Conservation (phyloP, 2,329 filamentous ascomycete genomes). For the Stachybotrys chlorohalonatus region DNA sequence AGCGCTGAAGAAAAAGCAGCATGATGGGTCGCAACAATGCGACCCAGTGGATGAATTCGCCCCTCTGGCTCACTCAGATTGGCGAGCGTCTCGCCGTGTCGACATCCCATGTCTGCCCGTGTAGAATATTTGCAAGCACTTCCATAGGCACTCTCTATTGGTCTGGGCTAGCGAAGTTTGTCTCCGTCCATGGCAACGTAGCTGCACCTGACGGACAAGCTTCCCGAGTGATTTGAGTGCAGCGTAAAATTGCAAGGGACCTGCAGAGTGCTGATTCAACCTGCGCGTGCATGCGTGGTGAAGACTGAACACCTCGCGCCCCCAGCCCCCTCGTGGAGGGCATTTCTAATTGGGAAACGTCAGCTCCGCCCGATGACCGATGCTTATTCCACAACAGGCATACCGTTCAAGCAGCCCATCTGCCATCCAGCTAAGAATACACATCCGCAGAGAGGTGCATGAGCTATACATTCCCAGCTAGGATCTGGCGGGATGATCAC, state of each 20-base stretch:
- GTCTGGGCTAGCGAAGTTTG: no score
- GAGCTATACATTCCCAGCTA: neutral
- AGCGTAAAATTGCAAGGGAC: neutral
- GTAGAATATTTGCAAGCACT: no score
- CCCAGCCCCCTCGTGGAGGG: no score
- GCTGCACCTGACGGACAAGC: neutral
- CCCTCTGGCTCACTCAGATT: neutral
- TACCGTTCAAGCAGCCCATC: no score
- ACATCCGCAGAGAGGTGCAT: neutral
- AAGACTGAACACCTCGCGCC: neutral
- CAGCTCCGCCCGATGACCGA: no score
- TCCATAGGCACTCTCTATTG: no score
- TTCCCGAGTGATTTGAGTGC: neutral
- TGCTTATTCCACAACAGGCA: no score
- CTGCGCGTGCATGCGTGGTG: neutral
- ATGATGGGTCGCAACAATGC: neutral
- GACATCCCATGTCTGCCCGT: neutral
- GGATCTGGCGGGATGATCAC: slow-evolving; percentile 16
- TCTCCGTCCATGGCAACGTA: slow-evolving; percentile 1
- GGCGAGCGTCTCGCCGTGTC: neutral
- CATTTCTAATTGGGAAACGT: no score
- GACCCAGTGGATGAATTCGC: neutral
- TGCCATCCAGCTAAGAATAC: neutral
- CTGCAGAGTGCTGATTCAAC: neutral
- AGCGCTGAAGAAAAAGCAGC: neutral